Evolutionary conservation across 257 asterid genomes (phyloP).

Genomic region (Solanum neorickii): DNA sequence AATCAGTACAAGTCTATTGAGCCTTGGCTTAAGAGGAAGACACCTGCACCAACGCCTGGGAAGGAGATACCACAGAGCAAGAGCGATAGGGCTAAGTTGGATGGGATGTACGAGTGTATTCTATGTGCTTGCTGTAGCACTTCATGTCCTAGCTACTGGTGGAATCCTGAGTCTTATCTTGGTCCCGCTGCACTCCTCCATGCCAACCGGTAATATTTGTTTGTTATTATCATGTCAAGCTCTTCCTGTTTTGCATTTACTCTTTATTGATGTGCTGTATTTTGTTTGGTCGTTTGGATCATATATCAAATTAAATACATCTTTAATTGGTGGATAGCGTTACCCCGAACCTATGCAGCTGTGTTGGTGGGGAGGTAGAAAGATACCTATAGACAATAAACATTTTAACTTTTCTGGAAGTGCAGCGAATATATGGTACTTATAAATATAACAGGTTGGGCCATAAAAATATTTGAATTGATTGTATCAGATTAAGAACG

Average conservation of each 20-base stretch:
- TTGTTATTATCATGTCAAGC: not conserved
- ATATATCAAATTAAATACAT: not conserved
- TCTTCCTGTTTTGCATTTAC: not conserved
- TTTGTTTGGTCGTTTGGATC: not conserved
- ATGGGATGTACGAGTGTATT: conserved; percentile 96
- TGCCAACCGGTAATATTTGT: conserved; percentile 51
- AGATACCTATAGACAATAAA: not conserved
- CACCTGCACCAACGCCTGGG: conserved; percentile 40
- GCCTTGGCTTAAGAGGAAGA: conserved; percentile 94
- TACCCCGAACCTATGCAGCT: not conserved
- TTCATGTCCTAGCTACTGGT: conserved; percentile 96
- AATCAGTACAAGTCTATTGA: conserved; percentile 92
- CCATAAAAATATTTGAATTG: not conserved
- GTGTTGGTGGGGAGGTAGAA: not conserved
- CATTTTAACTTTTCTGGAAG: not conserved
- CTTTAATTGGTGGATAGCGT: not conserved
- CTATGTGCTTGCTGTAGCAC: conserved; percentile 95
- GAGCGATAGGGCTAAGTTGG: conserved; percentile 77
- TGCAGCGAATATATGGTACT: not conserved
- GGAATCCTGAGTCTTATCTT: conserved; percentile 96
- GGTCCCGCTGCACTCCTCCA: conserved; percentile 97
- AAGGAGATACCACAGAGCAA: conserved; percentile 80
- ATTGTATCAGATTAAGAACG: not conserved
- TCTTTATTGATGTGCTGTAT: not conserved
- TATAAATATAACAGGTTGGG: not conserved